Base-by-base conservation (phyloP, 495 filamentous ascomycete genomes). In the Aspergillus ostianus region DNA sequence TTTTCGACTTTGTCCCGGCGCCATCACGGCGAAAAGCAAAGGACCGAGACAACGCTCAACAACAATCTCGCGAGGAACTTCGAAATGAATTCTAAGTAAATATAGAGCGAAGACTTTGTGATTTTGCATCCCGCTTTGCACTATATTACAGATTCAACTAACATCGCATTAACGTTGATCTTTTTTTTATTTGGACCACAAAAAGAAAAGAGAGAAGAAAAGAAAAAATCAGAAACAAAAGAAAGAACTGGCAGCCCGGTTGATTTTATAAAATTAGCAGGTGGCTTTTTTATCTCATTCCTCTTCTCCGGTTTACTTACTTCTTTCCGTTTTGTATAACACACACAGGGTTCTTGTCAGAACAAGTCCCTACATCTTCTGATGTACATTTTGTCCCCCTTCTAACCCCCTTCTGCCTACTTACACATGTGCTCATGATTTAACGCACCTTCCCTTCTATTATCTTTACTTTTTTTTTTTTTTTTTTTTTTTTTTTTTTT, bases 1-100 rank as follows among this genome's bases (percentile, higher is more conserved):
- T 80, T 59, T 76, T 80, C 53, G 79, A 80, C 55, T 78, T 78
- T 64, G 75, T 77, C 8, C 74, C 74, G 21, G 75, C 71, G 12
- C 67, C 75, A 13, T 77, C 76, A 18, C 64, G 76, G 50, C 76
- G 77, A 58, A 78, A 78, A 66, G 69, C 68, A 54, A 78, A 77
- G 51, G 76, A 80, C 55, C 71, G 77, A 46, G 72, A 79, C 47
- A 64, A 76, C 59, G 62, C 68, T 56, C 72, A 79, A 47, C 66
- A 72, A 51, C 70, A 74, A 54, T 75, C 67, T 17, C 72, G 68
- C 46, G 74, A 73, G 58, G 77, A 77, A 54, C 64, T 73, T 46
- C 66, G 72, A 58, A 77, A 71, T 61, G 73, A 72, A 56, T 67
- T 64, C 58, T 77, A 60, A 74, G 21, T 23, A 17, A 41, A 41